Base-by-base conservation (phyloP, 208 protist species). In the Crithidia acanthocephali region DNA sequence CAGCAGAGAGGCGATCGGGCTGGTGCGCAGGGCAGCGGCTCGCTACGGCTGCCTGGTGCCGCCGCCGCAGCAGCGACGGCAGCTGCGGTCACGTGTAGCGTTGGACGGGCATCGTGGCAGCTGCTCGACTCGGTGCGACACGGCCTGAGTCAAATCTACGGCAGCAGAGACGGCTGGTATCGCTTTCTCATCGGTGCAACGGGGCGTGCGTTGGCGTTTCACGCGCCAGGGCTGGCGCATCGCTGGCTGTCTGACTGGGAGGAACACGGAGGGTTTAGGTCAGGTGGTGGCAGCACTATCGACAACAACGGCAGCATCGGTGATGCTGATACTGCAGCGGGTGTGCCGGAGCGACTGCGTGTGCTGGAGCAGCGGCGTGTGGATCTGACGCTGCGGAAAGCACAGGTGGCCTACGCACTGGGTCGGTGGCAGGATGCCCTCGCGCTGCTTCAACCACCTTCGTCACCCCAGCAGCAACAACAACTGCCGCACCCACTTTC, bases 141-240 rank as follows among this genome's bases (percentile, higher is more conserved):
- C 20, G 68, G 68, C 5, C 68, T 83, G 20, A 72, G 72, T 25
- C 78, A 79, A 37, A n/a, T 83, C 2, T 79, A 65, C 47, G 73
- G 68, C 33, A 42, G 70, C 25, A 28, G n/a, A 7, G 66, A 68
- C 0, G 73, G 45, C 18, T 72, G 56, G 72, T 71, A 58, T 48
- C n/a, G 10, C 18, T 74, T 66, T 22, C 11, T 72, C 22, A 63
- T 72, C 1, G 52, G 56, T 2, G 40, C 72, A 18, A 73, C 72
- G 11, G 66, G 58, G 47, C 63, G 66, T 15, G 78, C 67, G n/a
- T 51, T 83, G 23, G 23, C 63, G n/a, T 66, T 69, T 22, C 23
- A 44, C 23, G 45, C 57, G 15, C 65, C 64, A 10, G 61, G 61
- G 10, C 66, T 69, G 37, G 73, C 78, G 22, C 73, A 73, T 33